phyloP scores from a whole-genome alignment of 805 yeast genomes.

The Starmerella khaoyaiensis region DNA sequence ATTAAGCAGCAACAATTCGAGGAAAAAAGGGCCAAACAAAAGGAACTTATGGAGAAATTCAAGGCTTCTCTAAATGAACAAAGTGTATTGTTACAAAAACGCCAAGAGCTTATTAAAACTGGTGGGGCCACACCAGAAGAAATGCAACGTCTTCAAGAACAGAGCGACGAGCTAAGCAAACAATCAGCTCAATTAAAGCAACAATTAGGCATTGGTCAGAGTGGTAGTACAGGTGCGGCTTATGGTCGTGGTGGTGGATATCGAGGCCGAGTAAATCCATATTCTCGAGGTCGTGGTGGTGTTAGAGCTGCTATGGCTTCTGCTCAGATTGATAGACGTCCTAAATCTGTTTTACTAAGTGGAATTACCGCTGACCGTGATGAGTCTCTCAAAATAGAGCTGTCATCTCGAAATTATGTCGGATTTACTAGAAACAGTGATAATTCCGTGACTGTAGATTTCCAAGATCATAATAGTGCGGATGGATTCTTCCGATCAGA shows the following conservation, averaged over 20 bases:
- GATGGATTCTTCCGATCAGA: constrained; percentile 27
- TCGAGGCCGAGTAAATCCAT: too few relatives aligned
- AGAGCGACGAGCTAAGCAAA: constrained; percentile 24
- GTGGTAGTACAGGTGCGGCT: too few relatives aligned
- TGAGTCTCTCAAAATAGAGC: constrained; percentile 26
- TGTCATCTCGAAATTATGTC: constrained; percentile 21
- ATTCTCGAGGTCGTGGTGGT: too few relatives aligned
- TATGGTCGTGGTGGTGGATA: too few relatives aligned
- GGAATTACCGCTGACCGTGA: constrained; percentile 26
- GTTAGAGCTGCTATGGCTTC: too few relatives aligned
- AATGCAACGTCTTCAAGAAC: constrained; percentile 14
- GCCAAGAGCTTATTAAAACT: constrained; percentile 28
- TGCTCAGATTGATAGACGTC: constrained; percentile 30
- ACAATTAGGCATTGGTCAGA: constrained; percentile 25
- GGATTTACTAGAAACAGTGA: constrained; percentile 16
- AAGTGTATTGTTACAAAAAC: constrained; percentile 28
- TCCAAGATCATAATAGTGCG: constrained; percentile 30
- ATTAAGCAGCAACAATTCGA: constrained; percentile 34
- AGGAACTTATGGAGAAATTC: constrained; percentile 27
- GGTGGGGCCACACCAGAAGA: constrained; percentile 21
- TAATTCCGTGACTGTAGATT: constrained; percentile 19
- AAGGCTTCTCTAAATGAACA: constrained; percentile 28
- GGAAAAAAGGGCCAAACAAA: constrained; percentile 29
- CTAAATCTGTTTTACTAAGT: constrained; percentile 27
- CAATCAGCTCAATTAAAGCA: constrained; percentile 28